Evolutionary conservation across 2,329 filamentous ascomycete genomes (phyloP), one percentile per base, ranked within the genome.

Genomic region (Talaromyces sp.): DNA sequence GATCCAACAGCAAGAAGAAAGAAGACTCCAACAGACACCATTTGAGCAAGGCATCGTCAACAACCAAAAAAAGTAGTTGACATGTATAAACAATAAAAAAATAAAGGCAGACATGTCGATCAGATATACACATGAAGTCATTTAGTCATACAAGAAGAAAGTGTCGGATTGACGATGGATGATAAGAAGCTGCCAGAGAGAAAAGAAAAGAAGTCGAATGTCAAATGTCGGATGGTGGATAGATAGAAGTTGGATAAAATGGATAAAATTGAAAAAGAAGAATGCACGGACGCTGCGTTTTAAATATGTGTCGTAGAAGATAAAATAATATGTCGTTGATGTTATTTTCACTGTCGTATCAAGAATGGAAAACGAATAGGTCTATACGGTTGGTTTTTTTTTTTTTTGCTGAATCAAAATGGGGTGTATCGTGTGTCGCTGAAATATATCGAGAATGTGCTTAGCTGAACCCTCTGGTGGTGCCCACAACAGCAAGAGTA

Each of bases 401-500:
- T n/a, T n/a, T 4, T 13, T 25, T 22, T 19, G 44, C 44, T 22
- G 44, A 47, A 47, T 22, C 17, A 11, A 47, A 47, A 47, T 25
- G 15, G 15, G 3, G 44, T 47, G n/a, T 47, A 25, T 47, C 44
- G 44, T 47, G 19, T 9, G 44, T 25, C 11, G 44, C 44, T 15
- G 9, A 47, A 25, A 25, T 15, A 47, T 47, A 19, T 25, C 9
- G 44, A 47, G 49, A 13, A 53, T 19, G 13, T 53, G 49, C n/a
- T 53, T 30, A 53, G 27, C 49, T 53, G 49, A 65, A 62, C 49
- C 62, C 62, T n/a, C 52, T 27, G n/a, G 57, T 65, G 32, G 63
- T 65, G 27, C 63, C 63, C 28, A 65, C 59, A 33, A 51, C 44
- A 30, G 63, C 63, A 22, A 65, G 51, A 42, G 60, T 59, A 44